Base-by-base conservation (phyloP, 1,139 yeast species). In the Saccharomyces hybrid region DNA sequence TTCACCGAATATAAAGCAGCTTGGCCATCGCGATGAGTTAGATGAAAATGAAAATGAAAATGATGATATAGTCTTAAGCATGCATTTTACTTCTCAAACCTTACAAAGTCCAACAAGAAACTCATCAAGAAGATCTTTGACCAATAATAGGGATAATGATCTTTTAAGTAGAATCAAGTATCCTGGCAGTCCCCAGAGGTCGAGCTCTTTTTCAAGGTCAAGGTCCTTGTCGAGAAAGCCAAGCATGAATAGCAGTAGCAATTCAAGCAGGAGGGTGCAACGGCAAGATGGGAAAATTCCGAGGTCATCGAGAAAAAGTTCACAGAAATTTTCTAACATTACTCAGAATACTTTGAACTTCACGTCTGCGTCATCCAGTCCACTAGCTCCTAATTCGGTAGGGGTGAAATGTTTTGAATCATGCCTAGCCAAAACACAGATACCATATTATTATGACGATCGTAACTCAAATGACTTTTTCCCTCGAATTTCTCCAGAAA, bases 401-500 rank as follows among this genome's bases (percentile, higher is more conserved):
- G 19, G 47, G 9, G 49, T 48, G 5, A 53, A 51, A 29, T 44
- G 57, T 16, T 55, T 54, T 44, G 54, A 57, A 6, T 60, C 67
- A 6, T 50, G 48, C 34, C 52, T 63, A 6, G 48, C 52, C 16
- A 50, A 50, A 7, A 55, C 60, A 19, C 57, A 55, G 32, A 58
- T 63, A 23, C 61, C 62, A 7, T 52, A 54, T 28, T 55, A 60
- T 48, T 58, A 49, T 32, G 57, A 55, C 19, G 60, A 60, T 75
- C 76, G 50, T 25, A 52, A 50, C 7, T 49, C 50, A 11, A 53
- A 82, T 57, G 96, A 88, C 67, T 77, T 82, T 31, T 79, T 90
- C 58, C 93, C 93, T 25, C 77, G 97, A 54, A 88, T 93, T 55
- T 78, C 78, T 52, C 84, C 82, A 31, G 77, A 77, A 46, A 85